Evolutionary conservation across 2,329 filamentous ascomycete species (phyloP).

Genomic region (Emergomyces orientalis): DNA sequence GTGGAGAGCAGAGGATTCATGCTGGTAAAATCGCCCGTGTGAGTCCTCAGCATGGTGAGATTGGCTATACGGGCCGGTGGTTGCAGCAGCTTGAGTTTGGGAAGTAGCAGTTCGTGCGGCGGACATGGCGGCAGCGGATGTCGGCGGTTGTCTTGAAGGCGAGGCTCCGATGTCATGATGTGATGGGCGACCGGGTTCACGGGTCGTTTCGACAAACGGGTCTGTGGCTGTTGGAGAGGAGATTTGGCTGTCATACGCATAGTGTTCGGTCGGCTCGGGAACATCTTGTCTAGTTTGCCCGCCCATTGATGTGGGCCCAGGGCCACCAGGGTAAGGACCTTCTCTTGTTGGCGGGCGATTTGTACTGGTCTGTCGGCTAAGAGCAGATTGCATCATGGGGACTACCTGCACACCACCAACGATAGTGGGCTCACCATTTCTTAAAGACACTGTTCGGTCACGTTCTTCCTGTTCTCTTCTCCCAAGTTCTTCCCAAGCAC

Average conservation of each 20-base stretch:
- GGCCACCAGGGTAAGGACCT: constrained; percentile 34
- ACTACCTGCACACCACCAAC: constrained; percentile 93
- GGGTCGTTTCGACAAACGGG: constrained; percentile 48
- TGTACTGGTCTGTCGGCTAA: constrained; percentile 45
- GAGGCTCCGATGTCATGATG: constrained; percentile 30
- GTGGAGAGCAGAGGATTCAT: constrained; percentile 28
- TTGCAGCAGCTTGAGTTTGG: constrained; percentile 16
- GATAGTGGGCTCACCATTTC: constrained; percentile 77
- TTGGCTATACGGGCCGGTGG: constrained; percentile 30
- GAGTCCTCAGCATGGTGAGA: constrained; percentile 25
- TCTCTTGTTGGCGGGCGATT: constrained; percentile 41
- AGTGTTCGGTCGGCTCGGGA: constrained; percentile 36
- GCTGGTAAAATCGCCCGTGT: constrained; percentile 32
- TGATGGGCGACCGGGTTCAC: constrained; percentile 24
- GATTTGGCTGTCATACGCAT: constrained; percentile 42
- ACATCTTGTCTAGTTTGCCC: constrained; percentile 25
- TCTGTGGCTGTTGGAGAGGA: constrained; percentile 51
- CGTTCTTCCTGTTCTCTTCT: constrained; percentile 87
- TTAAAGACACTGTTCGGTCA: constrained; percentile 73
- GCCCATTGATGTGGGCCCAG: constrained; percentile 24
- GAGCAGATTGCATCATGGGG: constrained; percentile 69
- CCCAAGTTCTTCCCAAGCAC: constrained; percentile 95
- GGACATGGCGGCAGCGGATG: constrained; percentile 21
- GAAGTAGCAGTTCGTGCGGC: constrained; percentile 19
- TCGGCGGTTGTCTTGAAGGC: constrained; percentile 26